Percentiles rank a stretch among this genome's conserved stretches.
phyloP scores from a whole-genome alignment of 1,284 basidiomycete species.

The Ganoderma multipileum region DNA sequence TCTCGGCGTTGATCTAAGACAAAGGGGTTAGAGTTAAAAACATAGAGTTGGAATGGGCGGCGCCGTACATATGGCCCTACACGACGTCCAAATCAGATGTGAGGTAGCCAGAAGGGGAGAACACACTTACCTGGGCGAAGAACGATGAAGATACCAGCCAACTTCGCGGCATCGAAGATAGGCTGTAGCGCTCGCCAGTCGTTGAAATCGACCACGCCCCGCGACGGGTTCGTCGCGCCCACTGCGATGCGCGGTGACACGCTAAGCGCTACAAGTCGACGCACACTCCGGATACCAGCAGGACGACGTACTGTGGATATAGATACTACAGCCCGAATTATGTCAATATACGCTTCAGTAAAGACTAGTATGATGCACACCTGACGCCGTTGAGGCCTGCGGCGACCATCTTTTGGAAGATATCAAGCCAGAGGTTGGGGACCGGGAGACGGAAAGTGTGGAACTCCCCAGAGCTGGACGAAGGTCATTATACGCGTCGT shows the following conservation, averaged over 20 bases:
- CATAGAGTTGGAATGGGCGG: background rate
- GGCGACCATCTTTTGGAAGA: slow-evolving; percentile 83
- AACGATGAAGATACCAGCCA: slow-evolving; percentile 54
- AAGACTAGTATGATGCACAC: slow-evolving; percentile 14
- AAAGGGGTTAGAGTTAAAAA: too few relatives aligned
- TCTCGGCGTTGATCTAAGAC: slow-evolving; percentile 81
- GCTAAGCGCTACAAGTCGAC: background rate
- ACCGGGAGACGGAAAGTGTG: slow-evolving; percentile 86
- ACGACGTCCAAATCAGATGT: background rate
- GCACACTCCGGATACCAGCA: background rate
- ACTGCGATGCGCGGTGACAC: slow-evolving; percentile 22
- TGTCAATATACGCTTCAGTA: background rate
- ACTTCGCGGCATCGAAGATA: slow-evolving; percentile 54
- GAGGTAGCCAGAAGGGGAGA: background rate
- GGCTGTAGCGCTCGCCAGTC: slow-evolving; percentile 75
- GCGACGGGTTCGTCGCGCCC: slow-evolving; percentile 78
- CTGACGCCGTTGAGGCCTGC: slow-evolving; percentile 78
- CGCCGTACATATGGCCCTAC: slow-evolving; percentile 37
- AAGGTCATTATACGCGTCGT: background rate
- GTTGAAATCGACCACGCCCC: slow-evolving; percentile 75
- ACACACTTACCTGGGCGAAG: slow-evolving; percentile 48
- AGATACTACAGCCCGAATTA: slow-evolving; percentile 53
- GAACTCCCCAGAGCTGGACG: slow-evolving; percentile 71
- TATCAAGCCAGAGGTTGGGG: slow-evolving; percentile 81
- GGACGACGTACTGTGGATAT: slow-evolving; percentile 51